Base-by-base conservation (phyloP, 192 early-diverging fungal species). In the Coemansia sp. region DNA sequence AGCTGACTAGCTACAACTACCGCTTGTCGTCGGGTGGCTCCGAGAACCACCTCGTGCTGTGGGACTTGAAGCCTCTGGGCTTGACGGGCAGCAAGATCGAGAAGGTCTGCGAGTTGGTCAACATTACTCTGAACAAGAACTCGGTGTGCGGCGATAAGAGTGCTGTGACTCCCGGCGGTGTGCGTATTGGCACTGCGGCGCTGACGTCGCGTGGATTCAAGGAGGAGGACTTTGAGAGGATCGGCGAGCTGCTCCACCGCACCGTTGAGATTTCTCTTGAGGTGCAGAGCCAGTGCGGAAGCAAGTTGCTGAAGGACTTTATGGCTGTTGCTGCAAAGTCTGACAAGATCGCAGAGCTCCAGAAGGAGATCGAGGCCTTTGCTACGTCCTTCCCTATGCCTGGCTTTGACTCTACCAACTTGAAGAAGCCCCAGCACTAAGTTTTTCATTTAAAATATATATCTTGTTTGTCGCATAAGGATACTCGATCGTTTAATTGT, bases 41-140 rank as follows among this genome's bases (percentile, higher is more conserved):
- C 31, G 96, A 96, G 72, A 99, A 98, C 90, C 98, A 99, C 80
- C 87, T 98, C 67, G 87, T 99, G 45, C 92, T 99, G 66, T 98
- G 95, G 96, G 97, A 99, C 84, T 85, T 99, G 58, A 90, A 93
- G 76, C 97, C 98, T 15, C 84, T 87, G 64, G 89, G 88, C 63
- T 84, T 99, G 46, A 98, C 95, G 62, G 98, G 98, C 64, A 89
- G 85, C 87, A 99, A 99, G 89, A 90, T 98, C 78, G 98, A 99
- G 87, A 96, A 95, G 86, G 93, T 99, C 64, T 98, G 98, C 87
- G 98, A 99, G 77, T 88, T 93, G 78, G 93, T 90, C 67, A 91
- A 91, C 87, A 99, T 99, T 76, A 99, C 98, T 25, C 77, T 99
- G 60, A 99, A 99, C 90, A 99, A 99, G 89, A 99, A 99, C 90